Evolutionary conservation across 257 asterid genomes (phyloP), one percentile per base, ranked within the genome.

Genomic region (Przewalskia tangutica): DNA sequence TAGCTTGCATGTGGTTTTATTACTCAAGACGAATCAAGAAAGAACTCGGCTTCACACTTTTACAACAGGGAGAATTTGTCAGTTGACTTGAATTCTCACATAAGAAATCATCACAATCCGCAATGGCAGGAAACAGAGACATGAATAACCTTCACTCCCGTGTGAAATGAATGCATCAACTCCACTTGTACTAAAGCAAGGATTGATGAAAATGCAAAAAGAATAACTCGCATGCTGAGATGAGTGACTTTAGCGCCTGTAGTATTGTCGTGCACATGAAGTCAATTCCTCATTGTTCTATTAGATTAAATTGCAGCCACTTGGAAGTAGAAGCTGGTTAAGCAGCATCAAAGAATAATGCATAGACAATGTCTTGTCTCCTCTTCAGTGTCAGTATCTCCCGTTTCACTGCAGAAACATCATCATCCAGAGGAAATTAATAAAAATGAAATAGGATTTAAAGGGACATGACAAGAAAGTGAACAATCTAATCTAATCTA

Each of bases 341-440:
- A 75, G 85, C 83, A 66, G 83, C 84, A 83, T 91, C 94, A 93
- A 32, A 93, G 95, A 83, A 93, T 93, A 78, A 81, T 71, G 83
- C 98, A 93, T 5, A 92, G 88, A 82, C 98, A 93, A 53, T 87
- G 88, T 85, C 83, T 87, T 86, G 86, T 89, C 82, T 88, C 95
- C 55, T 92, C 97, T 56, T 92, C 97, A 23, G 85, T 86, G 59
- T 90, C 94, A 2, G 85, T 82, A 58, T 92, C 93, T 81, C 92
- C 91, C 54, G 89, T 87, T 83, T 93, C 96, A 82, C 98, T 93
- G 84, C 77, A 82, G 62, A 73, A 54, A 46, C 42, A 71, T 60
- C 62, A 77, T 48, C 46, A 12, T 20, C 3, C 27, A 38, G 42
- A 78, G 54, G n/a, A 58, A 78, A 59, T 38, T 38, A 38, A 38